Conservation (phyloP, 2,329 filamentous ascomycete genomes). For the Pseudogymnoascus sp. region DNA sequence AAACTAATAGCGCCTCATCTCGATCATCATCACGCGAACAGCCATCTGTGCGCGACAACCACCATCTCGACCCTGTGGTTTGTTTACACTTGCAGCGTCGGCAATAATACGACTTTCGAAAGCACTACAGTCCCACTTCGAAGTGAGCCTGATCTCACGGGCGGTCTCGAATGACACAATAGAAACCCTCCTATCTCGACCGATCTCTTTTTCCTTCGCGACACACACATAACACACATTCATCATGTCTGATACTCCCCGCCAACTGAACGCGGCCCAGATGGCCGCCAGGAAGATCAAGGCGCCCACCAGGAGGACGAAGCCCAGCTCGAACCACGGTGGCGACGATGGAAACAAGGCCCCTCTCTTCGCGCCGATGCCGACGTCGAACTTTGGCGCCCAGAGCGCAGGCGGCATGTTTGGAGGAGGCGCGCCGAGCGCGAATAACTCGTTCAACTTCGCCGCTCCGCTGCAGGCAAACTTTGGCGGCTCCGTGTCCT, state of each 20-base stretch:
- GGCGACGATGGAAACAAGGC: slow-evolving; percentile 9
- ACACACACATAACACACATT: not conserved
- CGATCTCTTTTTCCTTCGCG: not conserved
- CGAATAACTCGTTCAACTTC: slow-evolving; percentile 26
- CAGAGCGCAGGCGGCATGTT: slow-evolving; percentile 24
- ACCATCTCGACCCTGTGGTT: not conserved
- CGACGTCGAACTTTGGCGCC: slow-evolving; percentile 3
- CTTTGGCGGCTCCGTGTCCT: slow-evolving; percentile 15
- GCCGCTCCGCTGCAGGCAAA: slow-evolving; percentile 16
- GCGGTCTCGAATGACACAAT: not conserved
- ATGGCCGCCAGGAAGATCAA: slow-evolving; percentile 29
- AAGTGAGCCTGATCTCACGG: slow-evolving; percentile 3
- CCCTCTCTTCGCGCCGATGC: slow-evolving; percentile 18
- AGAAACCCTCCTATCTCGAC: not conserved
- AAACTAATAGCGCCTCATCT: slow-evolving; percentile 8
- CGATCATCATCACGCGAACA: not conserved
- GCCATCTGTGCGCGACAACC: not conserved
- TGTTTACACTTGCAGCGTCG: not conserved
- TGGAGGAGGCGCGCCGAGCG: slow-evolving; percentile 24
- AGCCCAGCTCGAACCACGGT: not conserved
- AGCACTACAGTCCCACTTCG: not conserved
- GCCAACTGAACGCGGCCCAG: slow-evolving; percentile 27
- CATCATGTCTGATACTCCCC: slow-evolving; percentile 5
- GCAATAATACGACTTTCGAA: not conserved
- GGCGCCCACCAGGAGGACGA: slow-evolving; percentile 17